Conservation (phyloP, 1,139 yeast species). For the Suhomyces guaymorum region DNA sequence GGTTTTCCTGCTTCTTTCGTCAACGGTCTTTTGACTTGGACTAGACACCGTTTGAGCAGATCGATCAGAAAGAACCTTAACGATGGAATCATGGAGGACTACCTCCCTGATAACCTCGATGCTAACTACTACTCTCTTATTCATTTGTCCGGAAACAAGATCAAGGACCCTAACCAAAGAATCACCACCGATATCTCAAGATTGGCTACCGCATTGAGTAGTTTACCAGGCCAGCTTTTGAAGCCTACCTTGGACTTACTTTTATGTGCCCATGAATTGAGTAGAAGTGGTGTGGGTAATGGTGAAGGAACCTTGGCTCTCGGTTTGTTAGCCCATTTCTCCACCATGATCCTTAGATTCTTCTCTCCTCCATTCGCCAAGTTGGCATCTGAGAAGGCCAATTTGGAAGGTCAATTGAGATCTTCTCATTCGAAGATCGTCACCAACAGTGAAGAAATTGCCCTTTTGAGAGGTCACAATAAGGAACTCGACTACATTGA, state of each 20-base stretch:
- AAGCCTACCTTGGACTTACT: conserved; percentile 83
- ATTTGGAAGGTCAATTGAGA: conserved; percentile 83
- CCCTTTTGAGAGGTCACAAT: conserved; percentile 77
- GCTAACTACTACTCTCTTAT: conserved; percentile 55
- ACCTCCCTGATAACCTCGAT: conserved; percentile 62
- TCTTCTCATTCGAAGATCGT: conserved; percentile 81
- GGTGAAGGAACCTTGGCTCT: conserved; percentile 85
- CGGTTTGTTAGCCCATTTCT: conserved; percentile 78
- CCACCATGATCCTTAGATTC: conserved; percentile 70
- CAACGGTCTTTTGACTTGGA: conserved; percentile 70
- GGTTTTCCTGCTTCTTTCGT: conserved; percentile 87
- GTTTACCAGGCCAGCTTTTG: conserved; percentile 81
- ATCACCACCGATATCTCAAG: conserved; percentile 78
- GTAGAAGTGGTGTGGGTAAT: conserved; percentile 71
- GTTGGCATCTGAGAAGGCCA: conserved; percentile 75
- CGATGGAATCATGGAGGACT: conserved; percentile 60
- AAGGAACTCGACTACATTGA: conserved; percentile 80
- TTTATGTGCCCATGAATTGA: conserved; percentile 78
- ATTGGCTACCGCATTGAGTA: conserved; percentile 69
- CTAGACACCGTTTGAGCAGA: conserved; percentile 68
- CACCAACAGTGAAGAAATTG: conserved; percentile 81
- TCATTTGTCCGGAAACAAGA: conserved; percentile 56
- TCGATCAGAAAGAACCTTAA: conserved; percentile 69
- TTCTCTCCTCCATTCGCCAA: conserved; percentile 91
- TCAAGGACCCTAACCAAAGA: conserved; percentile 80